Conservation (phyloP, 768 basidiomycete genomes). For the Leccinum barrowsii region DNA sequence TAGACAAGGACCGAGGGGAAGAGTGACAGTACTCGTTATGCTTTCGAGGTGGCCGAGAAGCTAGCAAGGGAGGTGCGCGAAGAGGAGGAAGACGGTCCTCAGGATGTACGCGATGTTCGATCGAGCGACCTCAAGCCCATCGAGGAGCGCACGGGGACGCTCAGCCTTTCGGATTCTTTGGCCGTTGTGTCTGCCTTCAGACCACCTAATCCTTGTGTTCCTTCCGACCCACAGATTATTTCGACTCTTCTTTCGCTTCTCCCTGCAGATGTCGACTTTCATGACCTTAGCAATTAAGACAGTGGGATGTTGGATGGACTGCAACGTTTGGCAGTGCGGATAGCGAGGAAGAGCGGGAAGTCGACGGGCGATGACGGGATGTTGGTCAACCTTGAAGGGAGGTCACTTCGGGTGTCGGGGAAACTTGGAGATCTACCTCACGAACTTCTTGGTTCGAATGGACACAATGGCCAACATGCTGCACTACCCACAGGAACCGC, state of each 20-base stretch:
- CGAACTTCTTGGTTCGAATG: no score
- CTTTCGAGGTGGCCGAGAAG: conserved; percentile 52
- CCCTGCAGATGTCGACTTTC: conserved; percentile 56
- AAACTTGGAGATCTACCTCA: conserved; percentile 74
- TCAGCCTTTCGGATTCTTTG: conserved; percentile 64
- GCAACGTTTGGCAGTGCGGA: conserved; percentile 64
- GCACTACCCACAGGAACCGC: no score
- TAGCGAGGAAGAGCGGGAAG: conserved; percentile 32
- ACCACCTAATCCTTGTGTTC: conserved; percentile 86
- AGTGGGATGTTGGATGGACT: conserved; percentile 62
- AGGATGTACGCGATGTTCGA: conserved; percentile 8
- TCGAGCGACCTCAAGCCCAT: conserved; percentile 28
- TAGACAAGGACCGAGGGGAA: conserved; percentile 21
- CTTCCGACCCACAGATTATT: conserved; percentile 67
- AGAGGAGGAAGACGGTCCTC: conserved; percentile 13
- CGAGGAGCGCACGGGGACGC: conserved; percentile 59
- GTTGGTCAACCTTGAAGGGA: conserved; percentile 60
- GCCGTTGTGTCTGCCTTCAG: conserved; percentile 60
- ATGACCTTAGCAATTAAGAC: conserved; percentile 53
- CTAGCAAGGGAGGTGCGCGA: conserved; percentile 49
- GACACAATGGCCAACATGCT: no score
- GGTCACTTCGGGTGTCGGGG: conserved; percentile 65
- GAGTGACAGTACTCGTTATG: conserved; percentile 37
- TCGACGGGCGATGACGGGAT: conserved; percentile 40
- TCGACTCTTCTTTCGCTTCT: conserved; percentile 60